A percentile compares a stretch with the other conserved stretches of the same genome.
Evolutionary conservation across 257 asterid species (phyloP).

Genomic region (Leptodermis oblonga): DNA sequence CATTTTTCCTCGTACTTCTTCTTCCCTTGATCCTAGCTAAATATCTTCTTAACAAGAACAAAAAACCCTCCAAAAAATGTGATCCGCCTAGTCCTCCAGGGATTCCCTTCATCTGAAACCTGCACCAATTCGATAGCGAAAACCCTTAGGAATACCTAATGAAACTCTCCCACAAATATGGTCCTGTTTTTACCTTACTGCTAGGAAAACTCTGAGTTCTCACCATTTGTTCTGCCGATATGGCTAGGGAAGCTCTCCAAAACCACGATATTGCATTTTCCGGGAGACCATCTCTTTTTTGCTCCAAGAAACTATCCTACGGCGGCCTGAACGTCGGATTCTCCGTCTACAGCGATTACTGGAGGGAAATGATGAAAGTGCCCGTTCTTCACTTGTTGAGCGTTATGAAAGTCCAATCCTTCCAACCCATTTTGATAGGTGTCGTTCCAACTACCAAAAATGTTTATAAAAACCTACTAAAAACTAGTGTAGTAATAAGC

Average conservation of each 20-base stretch:
- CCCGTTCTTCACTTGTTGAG: neutral
- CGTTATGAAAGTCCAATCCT: neutral
- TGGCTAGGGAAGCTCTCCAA: neutral
- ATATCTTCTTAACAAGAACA: neutral
- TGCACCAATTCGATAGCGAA: neutral
- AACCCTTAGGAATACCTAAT: neutral
- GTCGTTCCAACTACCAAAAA: too few species aligned
- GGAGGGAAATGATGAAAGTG: neutral
- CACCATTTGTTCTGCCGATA: neutral
- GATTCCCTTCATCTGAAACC: neutral
- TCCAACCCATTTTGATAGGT: too few species aligned
- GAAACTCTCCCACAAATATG: neutral
- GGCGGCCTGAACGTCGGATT: neutral
- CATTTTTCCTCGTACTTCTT: neutral
- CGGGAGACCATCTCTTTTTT: neutral
- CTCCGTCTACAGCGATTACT: neutral
- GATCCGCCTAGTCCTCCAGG: neutral
- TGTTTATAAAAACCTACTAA: too few species aligned
- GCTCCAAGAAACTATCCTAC: neutral
- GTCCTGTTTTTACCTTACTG: neutral
- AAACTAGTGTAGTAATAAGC: too few species aligned
- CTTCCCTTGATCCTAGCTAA: neutral
- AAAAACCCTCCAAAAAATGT: neutral
- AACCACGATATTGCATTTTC: neutral
- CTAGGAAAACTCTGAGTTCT: neutral